Evolutionary conservation across 2,329 filamentous ascomycete genomes (phyloP).

Genomic region (Furcasterigmium sp.): DNA sequence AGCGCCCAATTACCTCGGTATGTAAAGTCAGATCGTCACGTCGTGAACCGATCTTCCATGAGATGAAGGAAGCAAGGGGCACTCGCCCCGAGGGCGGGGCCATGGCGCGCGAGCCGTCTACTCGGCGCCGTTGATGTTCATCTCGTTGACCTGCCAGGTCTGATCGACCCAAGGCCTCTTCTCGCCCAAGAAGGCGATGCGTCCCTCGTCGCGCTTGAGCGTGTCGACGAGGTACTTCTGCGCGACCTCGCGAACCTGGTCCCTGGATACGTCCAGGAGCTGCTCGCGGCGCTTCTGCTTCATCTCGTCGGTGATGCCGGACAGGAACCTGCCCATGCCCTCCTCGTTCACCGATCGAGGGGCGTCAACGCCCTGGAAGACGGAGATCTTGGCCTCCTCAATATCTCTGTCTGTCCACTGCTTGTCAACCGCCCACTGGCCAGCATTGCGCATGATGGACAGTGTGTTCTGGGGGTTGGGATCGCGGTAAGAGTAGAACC

Average conservation of each 20-base stretch:
- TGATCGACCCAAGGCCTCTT: constrained; percentile 73
- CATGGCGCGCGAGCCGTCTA: constrained; percentile 9
- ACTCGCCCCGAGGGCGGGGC: not conserved
- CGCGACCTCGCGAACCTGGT: constrained; percentile 75
- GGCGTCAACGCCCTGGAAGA: constrained; percentile 89
- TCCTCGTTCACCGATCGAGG: constrained; percentile 83
- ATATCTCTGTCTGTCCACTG: constrained; percentile 79
- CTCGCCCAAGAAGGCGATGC: constrained; percentile 73
- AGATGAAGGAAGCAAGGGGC: too few relatives aligned
- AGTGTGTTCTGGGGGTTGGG: constrained; percentile 89
- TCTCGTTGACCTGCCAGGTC: constrained; percentile 69
- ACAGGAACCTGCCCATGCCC: constrained; percentile 80
- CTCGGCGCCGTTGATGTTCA: constrained; percentile 54
- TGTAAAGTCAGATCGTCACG: too few relatives aligned
- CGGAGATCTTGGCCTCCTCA: constrained; percentile 91
- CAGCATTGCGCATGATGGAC: constrained; percentile 76
- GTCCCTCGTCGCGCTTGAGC: constrained; percentile 53
- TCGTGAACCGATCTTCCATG: too few relatives aligned
- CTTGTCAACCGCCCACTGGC: constrained; percentile 75
- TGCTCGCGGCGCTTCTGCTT: constrained; percentile 77
- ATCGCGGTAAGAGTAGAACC: constrained; percentile 95
- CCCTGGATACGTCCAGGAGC: constrained; percentile 77
- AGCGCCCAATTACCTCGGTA: too few relatives aligned
- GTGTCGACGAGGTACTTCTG: constrained; percentile 74
- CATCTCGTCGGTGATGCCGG: constrained; percentile 84